Evolutionary conservation across 495 filamentous ascomycete species (phyloP).

Genomic region (Umbilicaria muhlenbergii): DNA sequence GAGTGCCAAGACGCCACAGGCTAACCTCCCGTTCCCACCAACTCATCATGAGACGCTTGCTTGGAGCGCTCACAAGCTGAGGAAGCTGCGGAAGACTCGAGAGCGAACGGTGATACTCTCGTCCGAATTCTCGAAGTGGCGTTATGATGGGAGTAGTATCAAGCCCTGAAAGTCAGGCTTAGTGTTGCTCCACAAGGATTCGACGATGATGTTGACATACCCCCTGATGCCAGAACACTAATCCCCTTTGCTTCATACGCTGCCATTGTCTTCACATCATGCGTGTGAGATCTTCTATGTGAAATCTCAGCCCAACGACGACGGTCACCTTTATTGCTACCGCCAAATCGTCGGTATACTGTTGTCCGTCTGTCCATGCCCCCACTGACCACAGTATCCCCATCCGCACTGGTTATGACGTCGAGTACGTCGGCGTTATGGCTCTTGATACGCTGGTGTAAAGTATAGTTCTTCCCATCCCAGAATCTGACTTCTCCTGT

Average conservation of each 20-base stretch:
- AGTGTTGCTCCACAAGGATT: not conserved
- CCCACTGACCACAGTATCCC: slow-evolving; percentile 72
- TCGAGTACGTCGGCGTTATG: slow-evolving; percentile 86
- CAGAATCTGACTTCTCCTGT: slow-evolving; percentile 85
- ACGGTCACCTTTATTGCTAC: slow-evolving; percentile 39
- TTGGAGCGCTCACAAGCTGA: slow-evolving; percentile 51
- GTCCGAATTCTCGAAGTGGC: slow-evolving; percentile 64
- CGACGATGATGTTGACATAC: slow-evolving; percentile 29
- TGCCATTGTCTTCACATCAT: slow-evolving; percentile 93
- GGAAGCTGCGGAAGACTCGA: slow-evolving; percentile 66
- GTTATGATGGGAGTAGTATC: slow-evolving; percentile 70
- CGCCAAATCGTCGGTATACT: slow-evolving; percentile 45
- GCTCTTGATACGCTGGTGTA: slow-evolving; percentile 66
- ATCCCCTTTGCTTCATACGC: slow-evolving; percentile 69
- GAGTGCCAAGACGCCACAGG: slow-evolving; percentile 52
- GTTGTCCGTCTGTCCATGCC: slow-evolving; percentile 82
- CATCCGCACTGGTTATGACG: slow-evolving; percentile 63
- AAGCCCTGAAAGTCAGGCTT: slow-evolving; percentile 42
- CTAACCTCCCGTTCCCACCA: slow-evolving; percentile 87
- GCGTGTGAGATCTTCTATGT: slow-evolving; percentile 67
- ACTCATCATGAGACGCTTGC: slow-evolving; percentile 59
- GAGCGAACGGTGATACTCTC: slow-evolving; percentile 65
- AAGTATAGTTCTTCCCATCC: slow-evolving; percentile 80
- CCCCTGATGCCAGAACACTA: slow-evolving; percentile 84
- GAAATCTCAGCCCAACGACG: slow-evolving; percentile 69